Base-by-base conservation (phyloP, 1,284 basidiomycete genomes). In the Pseudozyma pruni region DNA sequence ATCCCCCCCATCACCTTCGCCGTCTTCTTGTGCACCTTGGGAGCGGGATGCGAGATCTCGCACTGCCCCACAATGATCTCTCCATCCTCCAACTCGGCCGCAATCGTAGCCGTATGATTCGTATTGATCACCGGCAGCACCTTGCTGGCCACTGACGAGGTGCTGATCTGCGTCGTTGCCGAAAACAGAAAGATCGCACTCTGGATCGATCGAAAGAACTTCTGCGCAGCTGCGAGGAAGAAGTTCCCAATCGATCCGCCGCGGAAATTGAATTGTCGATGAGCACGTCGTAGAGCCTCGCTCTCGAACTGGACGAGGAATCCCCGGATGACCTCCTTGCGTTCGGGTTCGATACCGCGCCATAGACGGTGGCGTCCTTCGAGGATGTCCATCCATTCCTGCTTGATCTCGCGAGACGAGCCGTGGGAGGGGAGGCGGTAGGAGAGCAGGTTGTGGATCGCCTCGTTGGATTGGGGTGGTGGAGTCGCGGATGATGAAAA, bases 141-240 rank as follows among this genome's bases (percentile, higher is more conserved):
- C 79, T 87, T 84, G 71, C 90, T 91, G 74, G 49, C 56, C 8
- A 48, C n/a, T 16, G 45, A 53, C 11, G 25, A 47, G 2, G 49
- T 50, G 9, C 82, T 80, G 6, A 86, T 85, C 11, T 89, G 91
- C 0, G 94, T 94, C 54, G 97, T 91, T 0, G 92, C 91, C 19
- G 93, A 90, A 82, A 98, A 97, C 35, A 98, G 85, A 83, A 97
- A 98, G 72, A 98, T 94, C 10, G 94, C 93, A 4, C 93, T 94
- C 19, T 94, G 83, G 3, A 84, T 79, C 37, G 73, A 78, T 8
- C 74, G 56, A 35, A 79, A 78, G 44, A 78, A 80, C 32, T 66
- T 76, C 32, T 76, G 77, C 11, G 80, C 80, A 2, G 80, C 74
- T 13, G 72, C 58, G 3, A 78, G 57, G 62, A 79, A 77, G 29